A percentile compares a stretch with the other conserved stretches of the same genome.
Evolutionary conservation across 768 basidiomycete species (phyloP).

Genomic region (Lactifluus rugatus): DNA sequence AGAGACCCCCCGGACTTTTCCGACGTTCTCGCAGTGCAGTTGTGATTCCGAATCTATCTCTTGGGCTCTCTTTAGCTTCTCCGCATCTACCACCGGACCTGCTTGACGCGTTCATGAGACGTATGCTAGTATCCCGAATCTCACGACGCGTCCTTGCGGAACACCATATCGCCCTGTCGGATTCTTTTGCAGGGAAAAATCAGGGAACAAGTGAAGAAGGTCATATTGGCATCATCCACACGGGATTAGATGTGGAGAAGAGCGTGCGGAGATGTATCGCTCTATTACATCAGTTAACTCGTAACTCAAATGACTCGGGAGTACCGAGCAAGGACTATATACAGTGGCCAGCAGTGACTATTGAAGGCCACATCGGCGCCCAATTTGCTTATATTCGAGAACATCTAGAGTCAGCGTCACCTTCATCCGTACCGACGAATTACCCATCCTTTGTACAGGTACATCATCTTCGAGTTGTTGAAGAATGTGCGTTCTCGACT

Average conservation of each 20-base stretch:
- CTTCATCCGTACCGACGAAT: background rate
- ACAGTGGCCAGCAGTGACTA: conserved; percentile 51
- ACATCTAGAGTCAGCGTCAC: conserved; percentile 61
- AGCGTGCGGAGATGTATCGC: conserved; percentile 61
- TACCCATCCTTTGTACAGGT: conserved; percentile 34
- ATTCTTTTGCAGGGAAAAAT: conserved; percentile 34
- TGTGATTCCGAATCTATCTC: conserved; percentile 71
- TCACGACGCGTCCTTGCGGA: conserved; percentile 83
- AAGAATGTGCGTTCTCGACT: conserved; percentile 60
- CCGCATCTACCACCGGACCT: conserved; percentile 67
- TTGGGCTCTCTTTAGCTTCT: conserved; percentile 80
- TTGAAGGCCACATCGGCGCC: conserved; percentile 65
- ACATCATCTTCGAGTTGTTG: conserved; percentile 81
- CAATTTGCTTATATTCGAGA: conserved; percentile 79
- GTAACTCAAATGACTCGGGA: conserved; percentile 32
- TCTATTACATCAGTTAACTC: conserved; percentile 42
- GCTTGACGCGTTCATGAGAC: conserved; percentile 79
- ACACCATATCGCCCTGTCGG: conserved; percentile 78
- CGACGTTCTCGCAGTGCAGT: conserved; percentile 39
- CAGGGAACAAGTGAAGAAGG: conserved; percentile 27
- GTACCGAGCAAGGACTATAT: conserved; percentile 23
- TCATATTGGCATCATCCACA: conserved; percentile 81
- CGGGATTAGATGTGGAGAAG: conserved; percentile 55
- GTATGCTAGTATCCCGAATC: conserved; percentile 87
- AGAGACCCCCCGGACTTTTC: background rate